Conservation (phyloP, 768 basidiomycete species). For the Pisolithus sp. region DNA sequence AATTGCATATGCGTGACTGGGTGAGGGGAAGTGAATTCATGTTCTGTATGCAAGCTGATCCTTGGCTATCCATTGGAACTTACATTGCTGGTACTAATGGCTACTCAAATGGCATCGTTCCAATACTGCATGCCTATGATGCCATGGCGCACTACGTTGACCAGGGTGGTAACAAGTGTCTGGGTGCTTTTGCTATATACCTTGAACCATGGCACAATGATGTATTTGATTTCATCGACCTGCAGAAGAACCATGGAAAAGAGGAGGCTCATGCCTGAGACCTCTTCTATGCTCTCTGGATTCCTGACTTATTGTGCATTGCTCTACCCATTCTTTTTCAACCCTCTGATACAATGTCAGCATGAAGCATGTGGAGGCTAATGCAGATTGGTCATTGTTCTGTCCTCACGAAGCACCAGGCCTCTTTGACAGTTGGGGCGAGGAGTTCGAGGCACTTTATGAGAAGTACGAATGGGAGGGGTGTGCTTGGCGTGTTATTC, state of each 20-base stretch:
- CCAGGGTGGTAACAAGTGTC: slow-evolving; percentile 98
- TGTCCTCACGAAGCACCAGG: slow-evolving; percentile 95
- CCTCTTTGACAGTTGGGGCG: slow-evolving; percentile 81
- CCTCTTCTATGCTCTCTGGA: slow-evolving; percentile 97
- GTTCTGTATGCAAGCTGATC: not conserved
- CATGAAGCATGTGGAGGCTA: slow-evolving; percentile 94
- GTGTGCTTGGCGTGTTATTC: slow-evolving; percentile 72
- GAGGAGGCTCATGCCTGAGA: slow-evolving; percentile 96
- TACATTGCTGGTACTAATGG: slow-evolving; percentile 99
- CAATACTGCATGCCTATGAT: slow-evolving; percentile 97
- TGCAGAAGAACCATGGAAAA: slow-evolving; percentile 98
- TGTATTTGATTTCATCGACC: slow-evolving; percentile 93
- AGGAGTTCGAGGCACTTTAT: slow-evolving; percentile 83
- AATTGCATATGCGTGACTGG: slow-evolving; percentile 96
- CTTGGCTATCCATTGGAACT: slow-evolving; percentile 45
- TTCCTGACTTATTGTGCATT: slow-evolving; percentile 88
- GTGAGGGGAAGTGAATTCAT: slow-evolving; percentile 35
- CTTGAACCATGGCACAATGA: slow-evolving; percentile 99
- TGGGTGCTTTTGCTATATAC: slow-evolving; percentile 97
- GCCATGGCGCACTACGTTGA: slow-evolving; percentile 98
- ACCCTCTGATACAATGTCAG: slow-evolving; percentile 30
- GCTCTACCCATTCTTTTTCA: not conserved
- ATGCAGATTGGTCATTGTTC: slow-evolving; percentile 92
- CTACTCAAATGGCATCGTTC: slow-evolving; percentile 97
- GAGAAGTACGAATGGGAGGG: slow-evolving; percentile 88